Conservation (phyloP, 2,329 filamentous ascomycete genomes). For the Trichoderma guizhouense region DNA sequence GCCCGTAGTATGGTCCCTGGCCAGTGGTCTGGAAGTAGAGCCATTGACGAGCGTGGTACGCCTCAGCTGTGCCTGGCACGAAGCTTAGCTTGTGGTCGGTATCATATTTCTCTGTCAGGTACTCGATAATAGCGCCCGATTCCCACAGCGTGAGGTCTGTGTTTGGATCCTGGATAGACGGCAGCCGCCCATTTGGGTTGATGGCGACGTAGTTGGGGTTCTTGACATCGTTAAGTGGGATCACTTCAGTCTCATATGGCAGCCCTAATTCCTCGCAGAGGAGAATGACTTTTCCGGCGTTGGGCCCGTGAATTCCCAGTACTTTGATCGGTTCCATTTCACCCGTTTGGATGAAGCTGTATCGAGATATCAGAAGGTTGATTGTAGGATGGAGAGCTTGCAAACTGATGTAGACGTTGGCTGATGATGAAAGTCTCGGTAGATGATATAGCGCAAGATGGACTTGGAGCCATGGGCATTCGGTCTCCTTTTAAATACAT, state of each 20-base stretch:
- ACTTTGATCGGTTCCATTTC: constrained; percentile 5
- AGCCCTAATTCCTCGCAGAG: constrained; percentile 37
- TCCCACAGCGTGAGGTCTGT: constrained; percentile 27
- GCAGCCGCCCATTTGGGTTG: constrained; percentile 37
- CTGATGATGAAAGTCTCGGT: not conserved
- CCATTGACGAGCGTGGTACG: constrained; percentile 34
- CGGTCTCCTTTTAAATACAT: not conserved
- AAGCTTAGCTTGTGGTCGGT: constrained; percentile 27
- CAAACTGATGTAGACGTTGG: not conserved
- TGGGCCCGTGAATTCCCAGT: constrained; percentile 25
- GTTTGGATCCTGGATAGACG: constrained; percentile 36
- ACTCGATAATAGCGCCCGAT: constrained; percentile 32
- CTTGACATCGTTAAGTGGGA: constrained; percentile 21
- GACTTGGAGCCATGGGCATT: not conserved
- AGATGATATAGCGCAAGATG: not conserved
- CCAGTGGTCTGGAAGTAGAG: constrained; percentile 39
- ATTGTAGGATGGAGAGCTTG: not conserved
- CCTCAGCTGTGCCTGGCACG: constrained; percentile 26
- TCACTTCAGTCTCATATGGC: constrained; percentile 32
- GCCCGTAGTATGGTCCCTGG: constrained; percentile 39
- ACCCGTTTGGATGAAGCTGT: not conserved
- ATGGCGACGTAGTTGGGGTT: constrained; percentile 30
- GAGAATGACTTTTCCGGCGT: constrained; percentile 33
- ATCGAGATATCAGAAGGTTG: not conserved
- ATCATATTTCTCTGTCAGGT: constrained; percentile 32